Conservation (phyloP, 1,139 yeast genomes). For the Casaregolazyma suthepensis region DNA sequence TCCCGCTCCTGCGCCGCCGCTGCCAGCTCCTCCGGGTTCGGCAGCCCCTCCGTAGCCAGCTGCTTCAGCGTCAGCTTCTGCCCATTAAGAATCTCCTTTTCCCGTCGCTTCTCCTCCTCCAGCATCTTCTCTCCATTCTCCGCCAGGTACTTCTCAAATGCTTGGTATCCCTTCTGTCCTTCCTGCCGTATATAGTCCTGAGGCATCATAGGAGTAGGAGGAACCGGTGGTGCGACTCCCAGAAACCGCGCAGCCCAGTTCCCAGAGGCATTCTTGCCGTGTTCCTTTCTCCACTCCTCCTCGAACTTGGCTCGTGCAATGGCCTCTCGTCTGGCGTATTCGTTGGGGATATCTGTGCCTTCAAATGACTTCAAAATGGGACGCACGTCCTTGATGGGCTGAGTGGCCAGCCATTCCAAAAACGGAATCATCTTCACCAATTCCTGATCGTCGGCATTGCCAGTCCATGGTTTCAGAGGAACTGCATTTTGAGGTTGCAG, state of each 20-base stretch:
- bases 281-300: constrained; percentile 53
- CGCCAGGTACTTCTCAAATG: constrained; percentile 72
- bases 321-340: constrained; percentile 71
- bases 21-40: constrained; percentile 80
- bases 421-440: constrained; percentile 81
- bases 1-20: constrained; percentile 32
- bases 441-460: constrained; percentile 68
- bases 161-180: constrained; percentile 84
- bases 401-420: constrained; percentile 91
- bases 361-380: constrained; percentile 71
- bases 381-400: constrained; percentile 84
- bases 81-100: constrained; percentile 75
- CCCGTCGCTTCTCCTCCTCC: constrained; percentile 71
- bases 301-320: constrained; percentile 66
- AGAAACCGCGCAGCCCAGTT: constrained; percentile 55
- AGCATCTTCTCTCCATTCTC: constrained; percentile 86
- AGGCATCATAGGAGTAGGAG: constrained; percentile 74
- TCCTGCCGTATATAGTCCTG: constrained; percentile 86
- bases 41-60: constrained; percentile 77
- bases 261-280: constrained; percentile 35
- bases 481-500: constrained; percentile 92
- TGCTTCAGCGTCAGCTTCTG: constrained; percentile 75
- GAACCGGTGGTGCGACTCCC: constrained; percentile 52
- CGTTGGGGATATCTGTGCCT: constrained; percentile 64
- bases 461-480: constrained; percentile 79